phyloP scores from a whole-genome alignment of 2,329 filamentous ascomycete genomes.

The Alternaria gansuensis region DNA sequence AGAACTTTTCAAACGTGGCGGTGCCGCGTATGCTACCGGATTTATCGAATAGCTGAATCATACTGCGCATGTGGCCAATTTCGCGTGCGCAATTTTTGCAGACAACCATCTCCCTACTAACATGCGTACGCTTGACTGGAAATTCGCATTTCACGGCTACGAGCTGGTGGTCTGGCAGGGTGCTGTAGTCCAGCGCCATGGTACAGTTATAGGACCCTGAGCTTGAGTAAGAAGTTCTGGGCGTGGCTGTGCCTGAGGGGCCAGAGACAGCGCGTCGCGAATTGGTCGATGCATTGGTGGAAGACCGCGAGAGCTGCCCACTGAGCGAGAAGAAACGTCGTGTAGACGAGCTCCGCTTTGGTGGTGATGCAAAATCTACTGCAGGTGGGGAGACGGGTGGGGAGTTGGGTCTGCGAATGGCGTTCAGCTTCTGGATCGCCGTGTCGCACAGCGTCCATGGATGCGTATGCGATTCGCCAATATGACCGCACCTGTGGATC shows the following conservation, averaged over 20 bases:
- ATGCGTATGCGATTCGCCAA: constrained; percentile 36
- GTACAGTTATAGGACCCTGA: constrained; percentile 23
- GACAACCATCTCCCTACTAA: constrained; percentile 39
- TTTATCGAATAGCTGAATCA: constrained; percentile 45
- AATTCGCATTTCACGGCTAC: constrained; percentile 30
- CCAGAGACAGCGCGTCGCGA: constrained; percentile 36
- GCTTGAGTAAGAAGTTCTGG: constrained; percentile 27
- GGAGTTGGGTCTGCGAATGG: constrained; percentile 41
- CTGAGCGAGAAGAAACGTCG: constrained; percentile 42
- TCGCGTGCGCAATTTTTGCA: constrained; percentile 43
- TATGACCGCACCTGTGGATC: constrained; percentile 42
- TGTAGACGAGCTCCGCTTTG: constrained; percentile 34
- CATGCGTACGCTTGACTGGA: constrained; percentile 32
- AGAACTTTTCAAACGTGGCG: constrained; percentile 42
- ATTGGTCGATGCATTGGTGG: constrained; percentile 27
- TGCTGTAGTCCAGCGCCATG: constrained; percentile 29
- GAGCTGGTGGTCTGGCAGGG: constrained; percentile 42
- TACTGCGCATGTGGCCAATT: constrained; percentile 43
- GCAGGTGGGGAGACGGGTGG: constrained; percentile 35
- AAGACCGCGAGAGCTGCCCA: constrained; percentile 36
- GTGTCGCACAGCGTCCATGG: constrained; percentile 43
- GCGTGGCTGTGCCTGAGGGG: constrained; percentile 18
- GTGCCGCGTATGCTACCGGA: constrained; percentile 44
- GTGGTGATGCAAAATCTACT: constrained; percentile 21
- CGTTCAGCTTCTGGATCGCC: constrained; percentile 35